Evolutionary conservation across 306 rosid species (phyloP), one percentile per base, ranked within the genome.

Genomic region (Medicago lupulina): DNA sequence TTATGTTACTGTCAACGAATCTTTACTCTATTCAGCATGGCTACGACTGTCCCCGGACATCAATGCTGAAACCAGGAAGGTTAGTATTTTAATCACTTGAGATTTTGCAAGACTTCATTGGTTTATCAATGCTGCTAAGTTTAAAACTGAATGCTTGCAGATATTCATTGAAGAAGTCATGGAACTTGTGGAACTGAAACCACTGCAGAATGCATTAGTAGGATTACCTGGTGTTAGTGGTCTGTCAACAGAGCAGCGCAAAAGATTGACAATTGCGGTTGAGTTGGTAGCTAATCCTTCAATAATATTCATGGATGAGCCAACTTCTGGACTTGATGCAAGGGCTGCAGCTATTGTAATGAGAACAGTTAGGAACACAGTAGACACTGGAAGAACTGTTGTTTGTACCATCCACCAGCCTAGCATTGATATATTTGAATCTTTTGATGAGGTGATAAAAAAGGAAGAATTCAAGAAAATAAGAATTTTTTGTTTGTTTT

Each of bases 401-500:
- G 92, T 86, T 10, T 88, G 92, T 81, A 88, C 92, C 80, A 88
- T 88, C 54, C 92, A 88, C 76, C 92, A 88, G 43, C 92, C 92
- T 46, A 88, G 92, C 83, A 88, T 88, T 76, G 92, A 88, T 54
- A 83, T 88, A 66, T 88, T 88, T 74, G 92, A 88, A 61, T 84
- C 92, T 67, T 88, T 86, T 38, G 92, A 88, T 82, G 92, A 88
- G 92, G 92, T 88, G 16, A 79, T 5, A 10, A 7, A 10, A 7
- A 28, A 28, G 31, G 15, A 6, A 43, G 10, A 19, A 4, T 1
- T 19, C 28, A 51, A 65, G n/a, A 46, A 43, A 50, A 36, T 6
- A 43, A 39, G n/a, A 67, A 13, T 44, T 64, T 69, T 38, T 34
- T 8, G n/a, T 58, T 41, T 28, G 46, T 34, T 71, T 60, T 75